phyloP scores from a whole-genome alignment of 208 protist species.

The Crithidia brevicula region DNA sequence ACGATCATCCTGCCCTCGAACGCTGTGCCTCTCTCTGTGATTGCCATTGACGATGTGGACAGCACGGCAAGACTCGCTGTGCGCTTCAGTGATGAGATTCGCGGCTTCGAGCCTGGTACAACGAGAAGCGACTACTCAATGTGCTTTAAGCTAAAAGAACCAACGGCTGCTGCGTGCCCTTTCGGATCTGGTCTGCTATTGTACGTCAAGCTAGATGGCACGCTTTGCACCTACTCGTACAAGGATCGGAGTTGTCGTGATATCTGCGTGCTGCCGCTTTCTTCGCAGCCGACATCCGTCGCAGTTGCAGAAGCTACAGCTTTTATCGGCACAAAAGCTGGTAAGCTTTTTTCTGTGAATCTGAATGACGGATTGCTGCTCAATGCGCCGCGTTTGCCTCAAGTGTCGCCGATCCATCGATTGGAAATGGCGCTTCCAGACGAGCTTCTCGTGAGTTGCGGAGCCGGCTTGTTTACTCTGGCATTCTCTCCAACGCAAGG shows the following conservation, averaged over 20 bases:
- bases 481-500: neutral
- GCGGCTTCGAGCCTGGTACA: constrained; percentile 13
- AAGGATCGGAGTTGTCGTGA: neutral
- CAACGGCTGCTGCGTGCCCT: neutral
- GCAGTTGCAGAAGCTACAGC: constrained; percentile 3
- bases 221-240: constrained; percentile 18
- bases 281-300: neutral
- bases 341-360: constrained; percentile 11
- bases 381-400: neutral
- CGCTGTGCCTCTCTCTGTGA: constrained; percentile 1
- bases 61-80: constrained; percentile 1
- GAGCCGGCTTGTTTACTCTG: constrained; percentile 11
- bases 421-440: neutral
- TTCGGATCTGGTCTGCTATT: constrained; percentile 2
- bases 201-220: constrained; percentile 7
- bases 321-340: constrained; percentile 12
- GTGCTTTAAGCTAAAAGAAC: constrained; percentile 3
- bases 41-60: neutral
- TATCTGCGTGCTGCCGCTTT: constrained; percentile 2
- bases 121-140: neutral
- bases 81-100: constrained; percentile 5
- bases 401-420: neutral
- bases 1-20: constrained; percentile 7
- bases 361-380: constrained; percentile 5
- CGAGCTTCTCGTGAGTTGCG: constrained; percentile 13